phyloP scores from a whole-genome alignment of 2,329 filamentous ascomycete genomes.

The Cordyceps militaris region DNA sequence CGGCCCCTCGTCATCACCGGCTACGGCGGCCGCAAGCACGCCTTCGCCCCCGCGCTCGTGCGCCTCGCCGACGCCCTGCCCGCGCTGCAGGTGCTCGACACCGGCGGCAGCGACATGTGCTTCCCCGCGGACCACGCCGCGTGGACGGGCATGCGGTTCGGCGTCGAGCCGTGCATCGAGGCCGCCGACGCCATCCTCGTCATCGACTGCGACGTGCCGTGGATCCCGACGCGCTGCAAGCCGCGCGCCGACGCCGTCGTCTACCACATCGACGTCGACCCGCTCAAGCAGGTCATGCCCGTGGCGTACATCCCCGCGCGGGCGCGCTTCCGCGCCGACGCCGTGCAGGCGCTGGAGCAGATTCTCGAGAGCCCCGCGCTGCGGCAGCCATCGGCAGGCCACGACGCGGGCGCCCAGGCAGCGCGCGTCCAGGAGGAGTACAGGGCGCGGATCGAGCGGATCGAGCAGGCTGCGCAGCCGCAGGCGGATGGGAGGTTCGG shows the following conservation, averaged over 20 bases:
- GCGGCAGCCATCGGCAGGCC: constrained; percentile 29
- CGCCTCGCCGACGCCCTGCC: constrained; percentile 60
- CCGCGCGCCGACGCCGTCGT: constrained; percentile 46
- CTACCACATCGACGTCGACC: constrained; percentile 60
- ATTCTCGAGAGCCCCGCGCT: constrained; percentile 54
- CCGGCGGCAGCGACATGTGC: constrained; percentile 73
- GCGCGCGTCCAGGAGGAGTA: constrained; percentile 35
- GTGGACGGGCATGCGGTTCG: constrained; percentile 66
- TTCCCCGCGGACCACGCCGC: constrained; percentile 65
- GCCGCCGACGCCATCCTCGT: constrained; percentile 80
- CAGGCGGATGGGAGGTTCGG: constrained; percentile 47
- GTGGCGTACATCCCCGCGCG: constrained; percentile 63
- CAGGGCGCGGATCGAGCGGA: constrained; percentile 49
- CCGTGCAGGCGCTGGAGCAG: constrained; percentile 59
- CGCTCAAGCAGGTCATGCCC: constrained; percentile 65
- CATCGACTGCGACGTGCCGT: constrained; percentile 84
- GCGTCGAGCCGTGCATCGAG: constrained; percentile 63
- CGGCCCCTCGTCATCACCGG: constrained; percentile 65
- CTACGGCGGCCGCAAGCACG: constrained; percentile 63
- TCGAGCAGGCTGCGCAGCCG: constrained; percentile 51
- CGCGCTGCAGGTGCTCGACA: constrained; percentile 65
- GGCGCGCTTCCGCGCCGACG: constrained; percentile 60
- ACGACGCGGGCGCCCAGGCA: constrained; percentile 7
- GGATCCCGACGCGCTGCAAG: constrained; percentile 72
- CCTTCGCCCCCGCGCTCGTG: constrained; percentile 53